Evolutionary conservation across 2,329 filamentous ascomycete genomes (phyloP).

Genomic region (Trichoderma oligosporum): DNA sequence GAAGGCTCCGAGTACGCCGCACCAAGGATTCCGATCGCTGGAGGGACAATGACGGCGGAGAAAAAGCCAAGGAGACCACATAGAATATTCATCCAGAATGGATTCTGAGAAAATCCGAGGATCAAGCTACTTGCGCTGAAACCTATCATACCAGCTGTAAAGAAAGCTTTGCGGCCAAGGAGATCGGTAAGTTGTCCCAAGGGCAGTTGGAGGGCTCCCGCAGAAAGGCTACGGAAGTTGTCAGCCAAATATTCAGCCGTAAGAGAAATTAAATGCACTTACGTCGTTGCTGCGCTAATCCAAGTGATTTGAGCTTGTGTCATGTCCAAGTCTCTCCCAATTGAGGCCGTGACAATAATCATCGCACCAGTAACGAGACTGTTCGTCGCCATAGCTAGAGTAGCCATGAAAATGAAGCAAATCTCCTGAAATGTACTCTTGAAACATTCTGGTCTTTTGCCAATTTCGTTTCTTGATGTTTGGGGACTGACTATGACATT

Average conservation of each 20-base stretch:
- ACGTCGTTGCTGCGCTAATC: neutral
- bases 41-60: no score
- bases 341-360: no score
- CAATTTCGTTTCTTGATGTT: no score
- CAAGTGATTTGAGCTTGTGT: neutral
- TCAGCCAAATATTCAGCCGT: neutral
- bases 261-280: neutral
- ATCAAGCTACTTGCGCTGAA: neutral
- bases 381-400: no score
- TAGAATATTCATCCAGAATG: neutral
- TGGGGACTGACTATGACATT: no score
- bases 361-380: no score
- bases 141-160: neutral
- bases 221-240: neutral
- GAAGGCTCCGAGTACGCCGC: neutral
- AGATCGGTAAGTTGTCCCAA: neutral
- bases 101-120: neutral
- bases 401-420: no score
- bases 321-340: no score
- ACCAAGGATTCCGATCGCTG: neutral
- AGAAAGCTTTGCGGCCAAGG: neutral
- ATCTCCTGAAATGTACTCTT: no score
- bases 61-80: no score
- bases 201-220: neutral
- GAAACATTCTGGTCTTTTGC: no score